Base-by-base conservation (phyloP, 345 rosid genomes). In the Camelina hispida region DNA sequence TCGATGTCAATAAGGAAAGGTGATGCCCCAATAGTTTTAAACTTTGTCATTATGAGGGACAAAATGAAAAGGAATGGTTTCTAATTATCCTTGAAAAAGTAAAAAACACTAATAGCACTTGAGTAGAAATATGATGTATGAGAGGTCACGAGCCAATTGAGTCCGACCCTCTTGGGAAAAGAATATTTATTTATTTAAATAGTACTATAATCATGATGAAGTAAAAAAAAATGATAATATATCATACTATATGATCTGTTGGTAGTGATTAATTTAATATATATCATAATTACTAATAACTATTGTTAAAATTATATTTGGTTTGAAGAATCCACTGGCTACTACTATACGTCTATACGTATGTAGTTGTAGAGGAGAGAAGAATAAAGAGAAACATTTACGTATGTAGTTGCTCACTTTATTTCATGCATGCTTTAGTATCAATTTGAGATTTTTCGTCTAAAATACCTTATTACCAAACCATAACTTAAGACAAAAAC, bases 21-120 rank as follows among this genome's bases (percentile, higher is more conserved):
- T 62, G 58, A 62, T 62, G 79, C 13, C 16, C n/a, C 65, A 18
- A 63, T 47, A 63, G 50, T 46, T 62, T 62, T 53, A 23, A 70
- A 63, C 20, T 60, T 69, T 48, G 66, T 64, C 71, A 70, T 77
- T 64, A 77, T 71, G 76, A 77, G 55, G 15, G 46, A 63, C 30
- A 34, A 9, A 11, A 38, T 14, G 28, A 47, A 77, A 77, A 77
- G 18, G 72, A 70, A 70, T 71, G 80, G 76, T 71, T 46, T 70
- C 76, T 63, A 77, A 34, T 69, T 62, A 25, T 23, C 30, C 58
- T 34, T n/a, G n/a, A 15, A 16, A 74, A 76, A 47, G 66, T 52
- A 11, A 34, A 42, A 16, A 12, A 46, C 4, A 46, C 28, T 22
- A 17, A 12, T 56, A 35, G 72, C 70, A 77, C 76, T 77, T 48